These are phyloP conservation scores for Cucurbitaria berberidis DNA, from an alignment of 2,329 filamentous ascomycete genomes.

Conservation along the genomic window DNA sequence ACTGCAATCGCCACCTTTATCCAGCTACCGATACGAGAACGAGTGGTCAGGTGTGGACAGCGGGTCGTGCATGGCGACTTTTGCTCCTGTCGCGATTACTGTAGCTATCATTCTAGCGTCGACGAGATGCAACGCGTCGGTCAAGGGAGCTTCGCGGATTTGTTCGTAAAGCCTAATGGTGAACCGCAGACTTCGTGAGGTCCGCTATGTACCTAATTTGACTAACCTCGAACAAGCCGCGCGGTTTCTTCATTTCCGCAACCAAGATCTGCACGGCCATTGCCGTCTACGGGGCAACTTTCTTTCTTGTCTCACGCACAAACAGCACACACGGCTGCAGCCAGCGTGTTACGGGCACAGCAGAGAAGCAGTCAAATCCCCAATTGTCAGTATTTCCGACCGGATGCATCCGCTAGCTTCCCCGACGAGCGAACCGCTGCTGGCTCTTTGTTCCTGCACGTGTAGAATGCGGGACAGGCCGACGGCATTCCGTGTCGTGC, in stretches of 20 bases:
- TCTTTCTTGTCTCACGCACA: neutral
- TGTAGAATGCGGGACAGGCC: neutral
- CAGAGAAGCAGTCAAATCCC: neutral
- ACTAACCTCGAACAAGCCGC: neutral
- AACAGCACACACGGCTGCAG: neutral
- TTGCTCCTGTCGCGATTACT: neutral
- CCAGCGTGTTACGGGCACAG: neutral
- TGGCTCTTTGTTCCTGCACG: neutral
- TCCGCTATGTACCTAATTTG: too few species aligned
- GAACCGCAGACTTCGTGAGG: too few species aligned
- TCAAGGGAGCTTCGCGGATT: too few species aligned
- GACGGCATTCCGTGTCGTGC: neutral
- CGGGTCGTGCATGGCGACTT: neutral
- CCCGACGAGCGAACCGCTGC: slow-evolving; percentile 1
- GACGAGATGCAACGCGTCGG: neutral
- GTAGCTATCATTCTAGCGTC: neutral
- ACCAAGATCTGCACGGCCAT: neutral
- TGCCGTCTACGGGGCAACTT: neutral
- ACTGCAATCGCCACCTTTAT: neutral
- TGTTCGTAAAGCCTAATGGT: too few species aligned
- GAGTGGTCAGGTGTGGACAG: neutral
- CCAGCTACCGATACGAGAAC: slow-evolving; percentile 1
- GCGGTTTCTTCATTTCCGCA: neutral
- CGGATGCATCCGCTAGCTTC: slow-evolving; percentile 4
- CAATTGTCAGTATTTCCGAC: neutral